Evolutionary conservation across 805 yeast species (phyloP), one percentile per base, ranked within the genome.

Genomic region (Candida tallmaniae): DNA sequence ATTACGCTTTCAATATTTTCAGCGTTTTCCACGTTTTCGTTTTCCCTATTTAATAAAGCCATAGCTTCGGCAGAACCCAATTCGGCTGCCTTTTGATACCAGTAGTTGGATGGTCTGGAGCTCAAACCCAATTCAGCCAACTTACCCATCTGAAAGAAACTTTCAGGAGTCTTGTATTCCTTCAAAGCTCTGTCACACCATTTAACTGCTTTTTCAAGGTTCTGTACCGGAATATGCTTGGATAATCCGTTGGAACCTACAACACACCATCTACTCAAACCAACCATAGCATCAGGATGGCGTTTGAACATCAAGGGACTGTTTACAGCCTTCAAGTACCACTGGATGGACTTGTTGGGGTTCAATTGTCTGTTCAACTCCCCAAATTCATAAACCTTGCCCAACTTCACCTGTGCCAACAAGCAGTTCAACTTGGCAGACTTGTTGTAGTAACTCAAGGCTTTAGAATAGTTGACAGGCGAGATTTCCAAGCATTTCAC

Each of bases 251-350:
- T 45, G 9, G 58, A 47, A 12, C 70, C 71, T 27, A 40, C 44
- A 38, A 65, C 43, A 33, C 51, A 54, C 73, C 73, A 67, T 35
- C 72, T 51, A 24, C 62, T 50, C 40, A 67, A 55, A 0, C 73
- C 73, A 32, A 65, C 45, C 68, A 66, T 64, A 6, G 73, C 71
- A 33, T 66, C 71, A 0, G 70, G 68, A 39, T 63, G 68, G 36
- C 70, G 53, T 36, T 51, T 56, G 50, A 57, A 63, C 11, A 56
- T 50, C 17, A 66, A 46, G 14, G 70, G 68, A 11, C 68, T 61
- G 11, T 61, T 52, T 2, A 64, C 52, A 1, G 71, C 70, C 47
- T 59, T 62, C 44, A 63, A 48, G 40, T 55, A 67, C 73, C 73
- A 67, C 38, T 64, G 71, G 28, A 67, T 58, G 13, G 71, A 65